These are phyloP conservation scores for Alternaria novae-zelandiae DNA, from an alignment of 2,329 filamentous ascomycete genomes.

Conservation along the genomic window DNA sequence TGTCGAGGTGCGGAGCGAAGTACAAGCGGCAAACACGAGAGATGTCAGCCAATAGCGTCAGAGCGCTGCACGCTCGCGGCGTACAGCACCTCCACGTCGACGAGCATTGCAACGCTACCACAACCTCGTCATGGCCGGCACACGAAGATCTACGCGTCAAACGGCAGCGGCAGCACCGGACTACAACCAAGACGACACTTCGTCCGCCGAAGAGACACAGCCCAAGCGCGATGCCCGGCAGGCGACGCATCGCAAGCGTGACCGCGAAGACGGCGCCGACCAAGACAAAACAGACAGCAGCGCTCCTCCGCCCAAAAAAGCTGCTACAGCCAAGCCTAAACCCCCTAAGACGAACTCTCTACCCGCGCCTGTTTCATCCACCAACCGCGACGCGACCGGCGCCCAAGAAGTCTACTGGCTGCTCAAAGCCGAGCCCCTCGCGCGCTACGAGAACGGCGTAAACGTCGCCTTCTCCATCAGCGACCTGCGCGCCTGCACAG, in stretches of 20 bases:
- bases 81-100: background rate
- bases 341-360: conserved; percentile 13
- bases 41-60: conserved; percentile 4
- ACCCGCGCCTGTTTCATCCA: conserved; percentile 20
- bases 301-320: conserved; percentile 31
- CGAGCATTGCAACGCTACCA: conserved; percentile 2
- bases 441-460: conserved; percentile 81
- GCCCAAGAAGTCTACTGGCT: conserved; percentile 53
- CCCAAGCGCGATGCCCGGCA: conserved; percentile 31
- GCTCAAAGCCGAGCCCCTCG: conserved; percentile 73
- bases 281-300: conserved; percentile 11
- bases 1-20: background rate
- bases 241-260: conserved; percentile 38
- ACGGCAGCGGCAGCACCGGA: conserved; percentile 20
- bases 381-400: conserved; percentile 37
- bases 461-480: conserved; percentile 96
- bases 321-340: conserved; percentile 17
- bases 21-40: background rate
- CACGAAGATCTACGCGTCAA: conserved; percentile 40
- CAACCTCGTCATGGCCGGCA: conserved; percentile 30
- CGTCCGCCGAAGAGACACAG: conserved; percentile 18
- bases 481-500: conserved; percentile 73
- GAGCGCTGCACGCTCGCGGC: conserved; percentile 1
- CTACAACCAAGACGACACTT: conserved; percentile 28
- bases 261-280: conserved; percentile 24